phyloP scores from a whole-genome alignment of 345 rosid genomes.

The Arabidopsis arenosa region DNA sequence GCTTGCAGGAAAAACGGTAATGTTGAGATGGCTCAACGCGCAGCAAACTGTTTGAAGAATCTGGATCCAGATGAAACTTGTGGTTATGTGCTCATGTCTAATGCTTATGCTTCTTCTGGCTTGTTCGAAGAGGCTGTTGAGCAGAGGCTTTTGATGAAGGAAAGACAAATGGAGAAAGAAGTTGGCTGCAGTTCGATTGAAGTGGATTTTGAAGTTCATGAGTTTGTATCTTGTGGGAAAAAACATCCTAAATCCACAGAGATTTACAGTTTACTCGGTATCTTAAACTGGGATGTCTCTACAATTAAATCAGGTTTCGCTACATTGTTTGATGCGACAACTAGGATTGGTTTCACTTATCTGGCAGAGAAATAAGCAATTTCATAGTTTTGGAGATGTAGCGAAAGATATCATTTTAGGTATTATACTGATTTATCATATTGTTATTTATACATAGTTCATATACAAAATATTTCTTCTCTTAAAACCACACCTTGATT shows the following conservation, averaged over 20 bases:
- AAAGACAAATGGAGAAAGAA: conserved; percentile 58
- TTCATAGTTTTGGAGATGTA: conserved; percentile 1
- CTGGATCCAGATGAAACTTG: conserved; percentile 65
- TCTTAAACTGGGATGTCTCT: conserved; percentile 38
- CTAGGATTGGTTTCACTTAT: conserved; percentile 17
- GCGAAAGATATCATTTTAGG: conserved; percentile 16
- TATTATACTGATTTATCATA: conserved; percentile 13
- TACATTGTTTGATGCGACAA: conserved; percentile 21
- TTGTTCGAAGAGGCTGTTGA: conserved; percentile 59
- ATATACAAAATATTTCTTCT: conserved; percentile 5
- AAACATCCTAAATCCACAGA: conserved; percentile 58
- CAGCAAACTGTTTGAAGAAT: conserved; percentile 53
- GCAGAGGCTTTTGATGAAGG: conserved; percentile 66
- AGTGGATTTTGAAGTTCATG: conserved; percentile 73
- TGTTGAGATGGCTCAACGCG: conserved; percentile 60
- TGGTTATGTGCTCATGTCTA: conserved; percentile 73
- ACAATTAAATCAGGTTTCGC: conserved; percentile 16
- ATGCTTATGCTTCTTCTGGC: conserved; percentile 60
- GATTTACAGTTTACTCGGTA: conserved; percentile 57
- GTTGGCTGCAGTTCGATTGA: conserved; percentile 84
- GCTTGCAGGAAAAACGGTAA: conserved; percentile 63
- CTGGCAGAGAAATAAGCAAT: conserved; percentile 3
- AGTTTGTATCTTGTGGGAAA: conserved; percentile 78
- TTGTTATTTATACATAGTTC: conserved; percentile 6
- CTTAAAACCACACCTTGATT: conserved; percentile 14